Evolutionary conservation across 2,329 filamentous ascomycete species (phyloP).

Genomic region (Stemphylium lycopersici): DNA sequence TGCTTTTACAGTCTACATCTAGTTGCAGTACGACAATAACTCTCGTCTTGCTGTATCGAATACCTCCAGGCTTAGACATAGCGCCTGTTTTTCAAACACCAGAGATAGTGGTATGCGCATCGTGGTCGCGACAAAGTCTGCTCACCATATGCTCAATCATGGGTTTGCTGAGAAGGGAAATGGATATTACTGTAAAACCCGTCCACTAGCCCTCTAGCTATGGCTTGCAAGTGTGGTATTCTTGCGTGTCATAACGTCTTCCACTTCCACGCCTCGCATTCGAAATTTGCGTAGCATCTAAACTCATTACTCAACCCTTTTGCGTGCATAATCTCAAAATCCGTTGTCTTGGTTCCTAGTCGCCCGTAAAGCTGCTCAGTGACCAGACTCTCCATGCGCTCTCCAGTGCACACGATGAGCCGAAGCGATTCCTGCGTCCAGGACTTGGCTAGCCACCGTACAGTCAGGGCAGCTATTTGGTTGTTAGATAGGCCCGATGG

Average conservation of each 20-base stretch:
- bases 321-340: conserved; percentile 72
- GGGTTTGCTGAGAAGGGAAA: not conserved
- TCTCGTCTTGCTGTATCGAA: too few relatives aligned
- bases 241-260: conserved; percentile 14
- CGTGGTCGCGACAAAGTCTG: too few relatives aligned
- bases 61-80: too few relatives aligned
- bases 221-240: not conserved
- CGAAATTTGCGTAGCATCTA: conserved; percentile 79
- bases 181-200: not conserved
- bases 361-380: conserved; percentile 67
- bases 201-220: not conserved
- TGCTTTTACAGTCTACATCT: too few relatives aligned
- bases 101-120: too few relatives aligned
- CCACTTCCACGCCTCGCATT: conserved; percentile 59
- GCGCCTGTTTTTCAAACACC: too few relatives aligned
- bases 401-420: conserved; percentile 76
- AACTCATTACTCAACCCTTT: conserved; percentile 81
- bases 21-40: too few relatives aligned
- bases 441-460: conserved; percentile 71
- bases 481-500: conserved; percentile 12
- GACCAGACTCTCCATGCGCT: conserved; percentile 72
- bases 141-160: not conserved
- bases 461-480: conserved; percentile 70
- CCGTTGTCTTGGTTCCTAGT: conserved; percentile 67
- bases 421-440: conserved; percentile 47